Conservation (phyloP, 78 protist genomes). For the Isochrysis galbana region DNA sequence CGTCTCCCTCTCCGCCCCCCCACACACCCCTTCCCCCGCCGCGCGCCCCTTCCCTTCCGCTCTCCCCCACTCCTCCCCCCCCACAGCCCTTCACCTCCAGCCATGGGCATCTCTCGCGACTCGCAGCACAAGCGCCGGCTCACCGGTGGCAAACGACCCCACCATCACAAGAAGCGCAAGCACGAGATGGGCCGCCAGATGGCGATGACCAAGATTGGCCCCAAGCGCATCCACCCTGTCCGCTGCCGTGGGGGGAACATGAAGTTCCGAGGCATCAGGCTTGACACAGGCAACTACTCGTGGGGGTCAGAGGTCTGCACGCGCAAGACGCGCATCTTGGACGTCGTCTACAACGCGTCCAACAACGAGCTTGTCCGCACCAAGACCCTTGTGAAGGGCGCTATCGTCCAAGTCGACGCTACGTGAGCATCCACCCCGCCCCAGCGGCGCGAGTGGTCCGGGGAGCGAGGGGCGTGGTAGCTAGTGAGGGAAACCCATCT, state of each 20-base stretch:
- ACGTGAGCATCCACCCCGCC: constrained; percentile 83
- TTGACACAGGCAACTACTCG: constrained; percentile 96
- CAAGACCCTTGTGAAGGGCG: constrained; percentile 97
- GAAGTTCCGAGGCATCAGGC: constrained; percentile 98
- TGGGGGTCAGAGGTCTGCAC: constrained; percentile 73
- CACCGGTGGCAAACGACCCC: constrained; percentile 82
- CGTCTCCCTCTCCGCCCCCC: too few relatives aligned
- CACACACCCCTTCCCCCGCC: too few relatives aligned
- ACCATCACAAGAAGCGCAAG: constrained; percentile 89
- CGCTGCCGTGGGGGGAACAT: constrained; percentile 95
- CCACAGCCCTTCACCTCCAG: too few relatives aligned
- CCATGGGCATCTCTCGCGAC: constrained; percentile 80
- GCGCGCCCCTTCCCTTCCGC: too few relatives aligned
- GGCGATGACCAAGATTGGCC: constrained; percentile 91
- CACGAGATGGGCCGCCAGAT: constrained; percentile 95
- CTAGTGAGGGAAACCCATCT: too few relatives aligned
- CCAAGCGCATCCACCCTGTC: constrained; percentile 79
- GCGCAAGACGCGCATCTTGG: constrained; percentile 80
- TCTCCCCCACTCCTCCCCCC: too few relatives aligned
- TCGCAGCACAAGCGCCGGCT: constrained; percentile 85
- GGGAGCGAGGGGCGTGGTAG: constrained; percentile 47
- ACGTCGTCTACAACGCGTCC: constrained; percentile 98
- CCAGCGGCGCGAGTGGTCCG: constrained; percentile 92
- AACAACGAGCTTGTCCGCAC: constrained; percentile 99
- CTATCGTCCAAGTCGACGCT: constrained; percentile 90